These are phyloP conservation scores for Ochromonadaceae sp. DNA, from an alignment of 352 stramenopile genomes.

Conservation along the genomic window DNA sequence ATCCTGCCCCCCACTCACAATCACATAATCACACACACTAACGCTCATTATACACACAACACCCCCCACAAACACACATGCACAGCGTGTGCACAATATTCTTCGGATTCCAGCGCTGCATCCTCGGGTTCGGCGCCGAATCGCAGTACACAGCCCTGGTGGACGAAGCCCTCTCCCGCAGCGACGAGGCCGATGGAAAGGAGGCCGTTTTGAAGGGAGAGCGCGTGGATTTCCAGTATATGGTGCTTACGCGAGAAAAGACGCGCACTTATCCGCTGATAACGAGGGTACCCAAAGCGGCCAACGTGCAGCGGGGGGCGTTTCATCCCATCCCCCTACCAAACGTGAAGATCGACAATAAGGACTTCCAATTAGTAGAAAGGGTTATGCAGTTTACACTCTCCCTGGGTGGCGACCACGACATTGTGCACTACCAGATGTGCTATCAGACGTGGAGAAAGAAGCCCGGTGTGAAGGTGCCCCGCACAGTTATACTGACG, in stretches of 20 bases:
- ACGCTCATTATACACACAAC: too few species aligned
- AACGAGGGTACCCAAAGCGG: neutral
- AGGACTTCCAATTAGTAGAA: slow-evolving; percentile 8
- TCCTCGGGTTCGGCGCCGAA: neutral
- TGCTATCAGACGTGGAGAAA: neutral
- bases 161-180: neutral
- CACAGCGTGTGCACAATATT: slow-evolving; percentile 5
- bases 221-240: too few species aligned
- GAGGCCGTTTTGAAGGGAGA: too few species aligned
- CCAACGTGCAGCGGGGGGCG: neutral
- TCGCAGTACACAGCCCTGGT: neutral
- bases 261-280: neutral
- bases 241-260: slow-evolving; percentile 8
- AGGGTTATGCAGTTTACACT: neutral
- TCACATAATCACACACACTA: too few species aligned
- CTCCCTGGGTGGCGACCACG: neutral
- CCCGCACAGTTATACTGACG: slow-evolving; percentile 7
- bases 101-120: slow-evolving; percentile 15
- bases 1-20: too few species aligned
- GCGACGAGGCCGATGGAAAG: too few species aligned
- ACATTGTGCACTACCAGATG: slow-evolving; percentile 15
- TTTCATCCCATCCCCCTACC: neutral
- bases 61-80: too few species aligned
- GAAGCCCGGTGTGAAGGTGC: neutral
- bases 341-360: slow-evolving; percentile 14